Evolutionary conservation across 305 asterid species (phyloP).

Genomic region (Fraxinus latifolia): DNA sequence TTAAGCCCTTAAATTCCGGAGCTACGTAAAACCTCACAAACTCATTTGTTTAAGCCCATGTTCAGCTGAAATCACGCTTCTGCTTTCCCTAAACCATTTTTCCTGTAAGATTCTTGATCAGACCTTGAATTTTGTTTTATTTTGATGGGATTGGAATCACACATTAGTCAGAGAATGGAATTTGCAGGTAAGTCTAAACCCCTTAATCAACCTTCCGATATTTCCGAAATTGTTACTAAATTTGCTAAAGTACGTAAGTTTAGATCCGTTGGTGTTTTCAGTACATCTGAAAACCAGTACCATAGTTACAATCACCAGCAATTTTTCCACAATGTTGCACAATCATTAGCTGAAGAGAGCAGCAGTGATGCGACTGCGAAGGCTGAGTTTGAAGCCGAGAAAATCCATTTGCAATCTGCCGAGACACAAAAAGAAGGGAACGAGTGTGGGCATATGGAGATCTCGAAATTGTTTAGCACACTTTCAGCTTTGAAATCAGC

Average conservation of each 20-base stretch:
- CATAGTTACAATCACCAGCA: slow-evolving; percentile 23
- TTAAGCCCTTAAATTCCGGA: slow-evolving; percentile 21
- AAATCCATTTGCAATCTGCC: slow-evolving; percentile 21
- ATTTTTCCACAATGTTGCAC: slow-evolving; percentile 14
- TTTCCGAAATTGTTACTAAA: slow-evolving; percentile 44
- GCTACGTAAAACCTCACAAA: slow-evolving; percentile 6
- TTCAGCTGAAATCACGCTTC: slow-evolving; percentile 30
- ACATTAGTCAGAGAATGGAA: slow-evolving; percentile 38
- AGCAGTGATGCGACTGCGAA: slow-evolving; percentile 30
- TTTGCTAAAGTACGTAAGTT: slow-evolving; percentile 41
- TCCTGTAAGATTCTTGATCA: slow-evolving; percentile 16
- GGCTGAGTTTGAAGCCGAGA: slow-evolving; percentile 22
- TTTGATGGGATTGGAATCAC: slow-evolving; percentile 41
- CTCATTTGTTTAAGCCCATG: slow-evolving; percentile 20
- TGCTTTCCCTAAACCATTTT: slow-evolving; percentile 27
- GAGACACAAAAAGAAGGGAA: slow-evolving; percentile 28
- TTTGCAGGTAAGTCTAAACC: slow-evolving; percentile 41
- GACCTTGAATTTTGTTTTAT: slow-evolving; percentile 26
- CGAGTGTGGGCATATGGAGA: slow-evolving; percentile 37
- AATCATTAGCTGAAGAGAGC: slow-evolving; percentile 33
- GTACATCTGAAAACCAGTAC: slow-evolving; percentile 30
- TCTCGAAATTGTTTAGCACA: slow-evolving; percentile 47
- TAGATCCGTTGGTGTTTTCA: slow-evolving; percentile 67
- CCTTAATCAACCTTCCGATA: slow-evolving; percentile 43
- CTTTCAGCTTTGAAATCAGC: slow-evolving; percentile 58